phyloP scores from a whole-genome alignment of 345 rosid genomes.

The Eucalyptus lansdowneana region DNA sequence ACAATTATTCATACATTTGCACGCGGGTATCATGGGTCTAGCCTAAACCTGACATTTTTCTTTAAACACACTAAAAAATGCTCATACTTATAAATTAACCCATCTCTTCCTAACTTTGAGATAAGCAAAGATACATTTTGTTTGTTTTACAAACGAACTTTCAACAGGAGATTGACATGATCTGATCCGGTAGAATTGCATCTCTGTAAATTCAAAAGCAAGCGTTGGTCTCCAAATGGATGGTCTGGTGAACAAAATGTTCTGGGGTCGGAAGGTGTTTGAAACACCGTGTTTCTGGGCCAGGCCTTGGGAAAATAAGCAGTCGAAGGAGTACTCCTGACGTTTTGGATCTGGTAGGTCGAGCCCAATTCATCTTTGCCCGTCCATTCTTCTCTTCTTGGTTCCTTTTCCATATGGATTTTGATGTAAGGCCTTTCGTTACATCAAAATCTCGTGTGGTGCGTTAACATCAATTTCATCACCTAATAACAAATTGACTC shows the following conservation, averaged over 20 bases:
- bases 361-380: not conserved
- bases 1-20: rapidly evolving
- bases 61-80: too few species aligned
- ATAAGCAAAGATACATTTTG: too few species aligned
- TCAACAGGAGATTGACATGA: not conserved
- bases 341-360: not conserved
- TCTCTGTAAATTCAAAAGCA: not conserved
- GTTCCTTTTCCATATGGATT: not conserved
- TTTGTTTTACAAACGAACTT: too few species aligned
- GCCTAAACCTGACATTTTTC: rapidly evolving
- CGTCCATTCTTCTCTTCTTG: not conserved
- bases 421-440: not conserved
- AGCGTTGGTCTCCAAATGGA: not conserved
- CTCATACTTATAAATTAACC: too few species aligned
- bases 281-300: not conserved
- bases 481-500: not conserved
- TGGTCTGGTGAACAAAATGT: not conserved
- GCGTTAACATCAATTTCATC: not conserved
- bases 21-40: too few species aligned
- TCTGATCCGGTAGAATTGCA: not conserved
- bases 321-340: not conserved
- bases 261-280: not conserved
- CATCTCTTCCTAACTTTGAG: rapidly evolving
- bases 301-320: not conserved
- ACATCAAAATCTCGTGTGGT: not conserved